Conservation (phyloP, 2,329 filamentous ascomycete genomes). For the Colletotrichum eremochloae region DNA sequence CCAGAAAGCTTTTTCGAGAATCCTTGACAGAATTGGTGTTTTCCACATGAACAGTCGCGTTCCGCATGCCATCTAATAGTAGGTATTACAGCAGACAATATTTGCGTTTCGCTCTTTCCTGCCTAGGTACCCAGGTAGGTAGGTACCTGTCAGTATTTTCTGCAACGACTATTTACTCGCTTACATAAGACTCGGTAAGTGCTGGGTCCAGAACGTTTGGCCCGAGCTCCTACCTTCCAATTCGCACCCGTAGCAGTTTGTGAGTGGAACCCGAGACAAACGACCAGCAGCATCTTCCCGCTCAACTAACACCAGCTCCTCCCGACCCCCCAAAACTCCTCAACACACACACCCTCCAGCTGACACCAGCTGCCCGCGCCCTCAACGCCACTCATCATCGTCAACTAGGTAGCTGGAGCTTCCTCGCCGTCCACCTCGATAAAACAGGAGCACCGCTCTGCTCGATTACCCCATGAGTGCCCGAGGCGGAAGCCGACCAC, state of each 20-base stretch:
- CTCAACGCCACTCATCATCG: conserved; percentile 35
- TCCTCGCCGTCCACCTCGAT: conserved; percentile 40
- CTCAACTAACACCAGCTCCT: conserved; percentile 40
- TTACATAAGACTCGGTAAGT: conserved; percentile 26
- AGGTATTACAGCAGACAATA: neutral
- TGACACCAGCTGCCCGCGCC: conserved; percentile 41
- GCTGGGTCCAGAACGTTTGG: conserved; percentile 44
- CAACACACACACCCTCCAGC: conserved; percentile 34
- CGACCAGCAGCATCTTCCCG: conserved; percentile 30
- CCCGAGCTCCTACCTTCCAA: conserved; percentile 39
- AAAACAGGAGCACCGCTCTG: conserved; percentile 15
- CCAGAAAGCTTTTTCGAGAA: neutral
- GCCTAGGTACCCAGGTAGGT: too few species aligned
- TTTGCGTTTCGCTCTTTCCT: neutral
- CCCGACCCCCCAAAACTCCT: conserved; percentile 35
- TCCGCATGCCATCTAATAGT: neutral
- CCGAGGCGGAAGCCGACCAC: conserved; percentile 45
- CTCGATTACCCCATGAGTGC: conserved; percentile 39
- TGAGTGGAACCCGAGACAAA: conserved; percentile 33
- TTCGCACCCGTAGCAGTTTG: conserved; percentile 1
- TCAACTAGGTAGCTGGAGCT: conserved; percentile 22
- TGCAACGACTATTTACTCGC: neutral
- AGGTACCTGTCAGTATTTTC: neutral
- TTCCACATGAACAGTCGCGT: neutral
- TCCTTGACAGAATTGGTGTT: neutral